Evolutionary conservation across 129 eudicot species (phyloP).

Genomic region (Centrapalus pauciflorus): DNA sequence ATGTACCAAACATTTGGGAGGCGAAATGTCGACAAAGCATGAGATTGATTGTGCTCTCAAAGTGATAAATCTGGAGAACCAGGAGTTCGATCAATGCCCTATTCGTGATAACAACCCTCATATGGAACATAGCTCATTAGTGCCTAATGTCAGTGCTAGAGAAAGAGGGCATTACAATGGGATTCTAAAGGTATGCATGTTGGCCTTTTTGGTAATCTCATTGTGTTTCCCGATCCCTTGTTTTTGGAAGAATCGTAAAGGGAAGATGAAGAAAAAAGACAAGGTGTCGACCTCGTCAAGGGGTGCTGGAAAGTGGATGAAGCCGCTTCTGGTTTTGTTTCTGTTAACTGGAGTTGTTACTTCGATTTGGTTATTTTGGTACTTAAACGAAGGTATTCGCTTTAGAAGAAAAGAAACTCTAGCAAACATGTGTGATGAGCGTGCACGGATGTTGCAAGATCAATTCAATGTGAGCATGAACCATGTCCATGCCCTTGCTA

Average conservation of each 20-base stretch:
- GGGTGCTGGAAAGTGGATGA: constrained; percentile 63
- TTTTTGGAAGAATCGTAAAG: constrained; percentile 34
- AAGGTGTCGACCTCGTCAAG: constrained; percentile 37
- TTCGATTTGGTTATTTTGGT: constrained; percentile 50
- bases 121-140: neutral
- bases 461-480: constrained; percentile 97
- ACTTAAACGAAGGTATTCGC: constrained; percentile 35
- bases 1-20: constrained; percentile 37
- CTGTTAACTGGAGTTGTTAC: constrained; percentile 37
- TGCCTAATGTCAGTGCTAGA: constrained; percentile 8
- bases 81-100: constrained; percentile 45
- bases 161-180: constrained; percentile 28
- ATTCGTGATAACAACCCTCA: constrained; percentile 14
- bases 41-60: constrained; percentile 32
- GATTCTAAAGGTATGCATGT: constrained; percentile 34
- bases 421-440: constrained; percentile 87
- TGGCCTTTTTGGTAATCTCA: constrained; percentile 40
- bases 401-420: constrained; percentile 65
- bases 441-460: constrained; percentile 95
- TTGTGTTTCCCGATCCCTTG: constrained; percentile 34
- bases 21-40: constrained; percentile 16
- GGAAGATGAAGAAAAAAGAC: constrained; percentile 37
- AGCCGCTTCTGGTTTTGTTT: constrained; percentile 41
- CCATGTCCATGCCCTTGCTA: constrained; percentile 85
- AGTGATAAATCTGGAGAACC: constrained; percentile 17